Percentiles rank a stretch among this genome's conserved stretches.
Evolutionary conservation across 2,329 filamentous ascomycete species (phyloP).

Genomic region (Parascedosporium putredinis): DNA sequence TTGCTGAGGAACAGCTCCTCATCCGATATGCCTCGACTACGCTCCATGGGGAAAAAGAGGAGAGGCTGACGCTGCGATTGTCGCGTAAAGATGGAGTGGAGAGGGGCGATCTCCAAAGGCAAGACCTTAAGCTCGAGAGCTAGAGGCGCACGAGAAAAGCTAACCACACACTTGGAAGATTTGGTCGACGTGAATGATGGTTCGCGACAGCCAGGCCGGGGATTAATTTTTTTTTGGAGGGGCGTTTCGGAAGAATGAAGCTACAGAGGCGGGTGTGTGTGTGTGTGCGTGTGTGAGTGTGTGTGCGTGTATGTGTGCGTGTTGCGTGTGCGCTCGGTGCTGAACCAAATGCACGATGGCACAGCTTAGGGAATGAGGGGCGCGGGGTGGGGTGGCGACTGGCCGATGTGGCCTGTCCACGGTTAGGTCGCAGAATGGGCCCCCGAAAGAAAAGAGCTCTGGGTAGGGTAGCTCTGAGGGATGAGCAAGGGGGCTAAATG

Average conservation of each 20-base stretch:
- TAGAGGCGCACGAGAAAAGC: no score
- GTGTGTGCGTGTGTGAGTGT: no score
- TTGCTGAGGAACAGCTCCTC: constrained; percentile 74
- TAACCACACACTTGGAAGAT: no score
- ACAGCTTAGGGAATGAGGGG: background rate
- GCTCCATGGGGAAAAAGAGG: constrained; percentile 33
- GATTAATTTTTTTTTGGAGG: background rate
- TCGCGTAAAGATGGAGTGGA: background rate
- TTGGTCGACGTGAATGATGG: background rate
- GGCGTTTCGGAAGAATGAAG: background rate
- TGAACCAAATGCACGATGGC: background rate
- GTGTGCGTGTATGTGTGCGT: no score
- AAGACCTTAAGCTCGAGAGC: no score
- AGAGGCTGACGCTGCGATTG: no score
- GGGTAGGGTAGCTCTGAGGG: background rate
- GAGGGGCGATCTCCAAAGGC: background rate
- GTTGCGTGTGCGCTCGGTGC: no score
- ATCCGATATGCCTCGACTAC: constrained; percentile 56
- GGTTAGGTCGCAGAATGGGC: constrained; percentile 8
- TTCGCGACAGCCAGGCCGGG: background rate
- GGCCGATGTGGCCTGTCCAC: background rate
- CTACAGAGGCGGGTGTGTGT: background rate
- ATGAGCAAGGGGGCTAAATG: background rate
- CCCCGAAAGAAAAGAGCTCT: no score
- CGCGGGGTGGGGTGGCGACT: constrained; percentile 5